Percentiles rank a stretch among this genome's conserved stretches.
These are phyloP conservation scores for Telfairia occidentalis DNA, from an alignment of 331 rosid species.

Conservation along the genomic window DNA sequence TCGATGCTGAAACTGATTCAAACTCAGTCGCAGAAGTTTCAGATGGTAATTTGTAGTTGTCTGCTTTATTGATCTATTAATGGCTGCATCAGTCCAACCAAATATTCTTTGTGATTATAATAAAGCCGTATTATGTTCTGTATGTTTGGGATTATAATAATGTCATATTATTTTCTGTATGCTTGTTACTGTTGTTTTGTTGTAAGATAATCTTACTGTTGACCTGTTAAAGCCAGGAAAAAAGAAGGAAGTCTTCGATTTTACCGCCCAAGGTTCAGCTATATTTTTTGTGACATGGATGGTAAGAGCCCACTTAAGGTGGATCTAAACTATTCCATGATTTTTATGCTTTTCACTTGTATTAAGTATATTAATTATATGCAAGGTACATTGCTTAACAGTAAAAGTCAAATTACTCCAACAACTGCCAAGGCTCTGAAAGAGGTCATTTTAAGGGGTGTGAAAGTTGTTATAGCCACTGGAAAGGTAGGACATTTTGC, in stretches of 20 bases:
- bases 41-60: conserved; percentile 34
- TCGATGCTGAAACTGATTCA: conserved; percentile 31
- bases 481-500: conserved; percentile 61
- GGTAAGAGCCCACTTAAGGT: conserved; percentile 35
- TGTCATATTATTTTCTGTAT: background rate
- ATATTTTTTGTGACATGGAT: conserved; percentile 95
- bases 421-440: conserved; percentile 57
- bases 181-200: background rate
- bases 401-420: conserved; percentile 58
- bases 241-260: conserved; percentile 86
- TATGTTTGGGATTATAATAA: background rate
- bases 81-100: background rate
- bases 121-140: background rate
- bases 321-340: background rate
- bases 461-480: conserved; percentile 86
- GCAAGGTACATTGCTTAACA: conserved; percentile 82
- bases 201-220: conserved; percentile 40
- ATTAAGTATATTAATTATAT: conserved; percentile 15
- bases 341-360: conserved; percentile 13
- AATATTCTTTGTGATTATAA: background rate
- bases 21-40: conserved; percentile 27
- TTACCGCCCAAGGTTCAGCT: conserved; percentile 79
- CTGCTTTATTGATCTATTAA: background rate
- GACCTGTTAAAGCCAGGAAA: conserved; percentile 83
- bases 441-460: conserved; percentile 77